phyloP scores from a whole-genome alignment of 495 filamentous ascomycete genomes.

The Cetradonia linearis region DNA sequence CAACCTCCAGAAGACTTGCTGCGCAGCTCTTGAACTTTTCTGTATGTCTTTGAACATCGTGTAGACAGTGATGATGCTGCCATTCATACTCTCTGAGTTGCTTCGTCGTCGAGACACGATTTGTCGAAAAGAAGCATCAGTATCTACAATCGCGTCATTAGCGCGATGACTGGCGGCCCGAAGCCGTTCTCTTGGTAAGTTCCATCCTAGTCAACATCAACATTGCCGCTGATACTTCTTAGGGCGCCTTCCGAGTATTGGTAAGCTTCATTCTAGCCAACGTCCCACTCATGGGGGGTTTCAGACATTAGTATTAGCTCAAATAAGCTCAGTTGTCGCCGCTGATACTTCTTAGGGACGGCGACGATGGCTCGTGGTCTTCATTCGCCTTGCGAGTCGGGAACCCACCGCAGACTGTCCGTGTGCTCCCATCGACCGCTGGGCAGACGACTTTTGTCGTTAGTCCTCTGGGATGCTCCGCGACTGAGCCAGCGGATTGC shows the following conservation, averaged over 20 bases:
- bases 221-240: too few species aligned
- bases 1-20: neutral
- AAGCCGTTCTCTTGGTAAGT: slow-evolving; percentile 6
- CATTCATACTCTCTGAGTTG: neutral
- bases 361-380: slow-evolving; percentile 44
- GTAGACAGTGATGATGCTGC: slow-evolving; percentile 5
- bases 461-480: slow-evolving; percentile 25
- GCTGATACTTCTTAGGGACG: slow-evolving; percentile 32
- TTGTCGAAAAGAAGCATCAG: neutral
- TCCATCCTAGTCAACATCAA: neutral
- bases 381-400: slow-evolving; percentile 42
- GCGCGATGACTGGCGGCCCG: slow-evolving; percentile 8
- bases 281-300: slow-evolving; percentile 10
- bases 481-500: slow-evolving; percentile 28
- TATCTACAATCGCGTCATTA: neutral
- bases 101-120: neutral
- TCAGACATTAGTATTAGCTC: neutral
- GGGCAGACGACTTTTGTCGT: slow-evolving; percentile 37
- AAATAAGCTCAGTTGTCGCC: neutral
- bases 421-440: slow-evolving; percentile 39
- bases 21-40: neutral
- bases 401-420: slow-evolving; percentile 35
- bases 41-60: too few species aligned
- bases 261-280: neutral
- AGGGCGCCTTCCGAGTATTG: slow-evolving; percentile 8